Conservation (phyloP, 1,139 yeast genomes). For the Hyphopichia buzzinii region DNA sequence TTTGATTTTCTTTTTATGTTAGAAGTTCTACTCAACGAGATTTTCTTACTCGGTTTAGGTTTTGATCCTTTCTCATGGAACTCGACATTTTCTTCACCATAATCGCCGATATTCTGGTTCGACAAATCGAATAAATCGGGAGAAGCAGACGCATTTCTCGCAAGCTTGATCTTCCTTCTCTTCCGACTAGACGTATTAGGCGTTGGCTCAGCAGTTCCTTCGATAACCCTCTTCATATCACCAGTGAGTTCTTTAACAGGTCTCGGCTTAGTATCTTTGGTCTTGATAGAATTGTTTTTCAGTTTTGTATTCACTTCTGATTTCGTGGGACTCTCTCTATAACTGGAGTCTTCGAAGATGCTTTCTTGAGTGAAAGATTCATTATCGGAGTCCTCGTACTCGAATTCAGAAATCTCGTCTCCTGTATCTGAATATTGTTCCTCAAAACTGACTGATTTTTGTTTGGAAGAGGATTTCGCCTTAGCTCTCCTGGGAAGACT, state of each 20-base stretch:
- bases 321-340: background rate
- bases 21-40: background rate
- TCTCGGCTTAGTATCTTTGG: too few relatives aligned
- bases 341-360: background rate
- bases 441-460: background rate
- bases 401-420: background rate
- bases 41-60: too few relatives aligned
- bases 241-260: too few relatives aligned
- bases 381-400: background rate
- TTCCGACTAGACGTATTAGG: too few relatives aligned
- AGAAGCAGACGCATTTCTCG: slow-evolving; percentile 14
- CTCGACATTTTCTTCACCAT: slow-evolving; percentile 32
- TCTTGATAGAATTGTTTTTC: too few relatives aligned
- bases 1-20: background rate
- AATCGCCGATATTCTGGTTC: slow-evolving; percentile 35
- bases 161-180: slow-evolving; percentile 17
- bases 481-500: too few relatives aligned
- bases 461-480: background rate
- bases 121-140: slow-evolving; percentile 25
- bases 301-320: background rate
- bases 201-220: background rate
- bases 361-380: too few relatives aligned
- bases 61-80: slow-evolving; percentile 21
- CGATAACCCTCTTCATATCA: too few relatives aligned
- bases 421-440: background rate